Evolutionary conservation across 495 filamentous ascomycete genomes (phyloP).

Genomic region (Lindgomyces ingoldianus): DNA sequence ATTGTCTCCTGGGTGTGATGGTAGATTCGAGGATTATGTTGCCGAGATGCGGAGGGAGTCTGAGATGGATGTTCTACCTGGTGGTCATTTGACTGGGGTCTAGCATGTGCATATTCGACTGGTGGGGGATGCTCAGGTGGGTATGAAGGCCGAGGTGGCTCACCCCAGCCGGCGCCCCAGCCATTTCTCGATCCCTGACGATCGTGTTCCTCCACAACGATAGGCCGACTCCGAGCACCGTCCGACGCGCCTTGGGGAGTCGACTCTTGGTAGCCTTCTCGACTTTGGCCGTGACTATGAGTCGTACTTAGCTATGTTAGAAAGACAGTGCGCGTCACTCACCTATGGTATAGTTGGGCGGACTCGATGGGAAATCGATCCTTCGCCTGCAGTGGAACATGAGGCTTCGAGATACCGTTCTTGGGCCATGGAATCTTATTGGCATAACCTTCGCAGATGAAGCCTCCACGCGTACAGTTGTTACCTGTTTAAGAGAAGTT

Average conservation of each 20-base stretch:
- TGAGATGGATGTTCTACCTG: constrained; percentile 17
- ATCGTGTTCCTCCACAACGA: constrained; percentile 51
- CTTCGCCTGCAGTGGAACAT: constrained; percentile 83
- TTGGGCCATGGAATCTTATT: constrained; percentile 73
- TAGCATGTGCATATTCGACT: constrained; percentile 14
- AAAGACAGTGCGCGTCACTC: not conserved
- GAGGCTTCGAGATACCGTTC: constrained; percentile 59
- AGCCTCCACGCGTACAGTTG: constrained; percentile 90
- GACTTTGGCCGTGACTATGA: constrained; percentile 27
- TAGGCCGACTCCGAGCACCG: constrained; percentile 48
- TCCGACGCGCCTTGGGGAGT: constrained; percentile 9
- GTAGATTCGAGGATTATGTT: constrained; percentile 18
- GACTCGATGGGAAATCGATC: constrained; percentile 55
- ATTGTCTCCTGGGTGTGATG: constrained; percentile 33
- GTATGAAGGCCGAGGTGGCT: constrained; percentile 37
- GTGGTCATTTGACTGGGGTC: constrained; percentile 22
- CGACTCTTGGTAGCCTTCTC: constrained; percentile 30
- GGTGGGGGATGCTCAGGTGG: constrained; percentile 32
- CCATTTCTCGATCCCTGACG: constrained; percentile 22
- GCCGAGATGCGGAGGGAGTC: constrained; percentile 7
- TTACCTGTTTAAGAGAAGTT: constrained; percentile 59
- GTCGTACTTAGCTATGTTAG: not conserved
- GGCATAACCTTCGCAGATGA: constrained; percentile 92
- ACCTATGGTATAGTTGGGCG: constrained; percentile 32
- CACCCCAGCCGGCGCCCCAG: constrained; percentile 17